These are phyloP conservation scores for Calonectria crousiana DNA, from an alignment of 2,329 filamentous ascomycete species.

Conservation along the genomic window DNA sequence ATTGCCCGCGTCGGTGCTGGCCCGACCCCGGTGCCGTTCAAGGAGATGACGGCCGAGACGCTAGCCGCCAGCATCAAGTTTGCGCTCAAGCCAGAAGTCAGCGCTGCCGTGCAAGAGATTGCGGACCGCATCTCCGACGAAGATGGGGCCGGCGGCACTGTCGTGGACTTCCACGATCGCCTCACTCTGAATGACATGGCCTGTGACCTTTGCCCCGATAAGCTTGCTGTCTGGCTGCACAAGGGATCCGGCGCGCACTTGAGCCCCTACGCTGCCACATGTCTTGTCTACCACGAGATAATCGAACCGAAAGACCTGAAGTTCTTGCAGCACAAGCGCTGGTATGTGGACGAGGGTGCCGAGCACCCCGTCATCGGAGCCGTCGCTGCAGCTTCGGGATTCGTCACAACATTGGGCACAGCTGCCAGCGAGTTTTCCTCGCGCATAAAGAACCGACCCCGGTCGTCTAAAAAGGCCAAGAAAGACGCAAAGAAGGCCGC, in stretches of 20 bases:
- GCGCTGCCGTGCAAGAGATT: slow-evolving; percentile 54
- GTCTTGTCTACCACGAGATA: slow-evolving; percentile 66
- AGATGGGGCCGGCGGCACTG: slow-evolving; percentile 64
- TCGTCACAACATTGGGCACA: slow-evolving; percentile 68
- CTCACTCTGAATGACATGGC: slow-evolving; percentile 40
- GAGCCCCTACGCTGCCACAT: slow-evolving; percentile 71
- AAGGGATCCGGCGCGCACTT: slow-evolving; percentile 66
- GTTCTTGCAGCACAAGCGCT: slow-evolving; percentile 61
- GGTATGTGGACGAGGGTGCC: slow-evolving; percentile 74
- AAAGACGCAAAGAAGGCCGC: background rate
- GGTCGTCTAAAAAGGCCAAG: background rate
- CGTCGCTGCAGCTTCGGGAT: slow-evolving; percentile 73
- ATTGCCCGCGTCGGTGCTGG: slow-evolving; percentile 71
- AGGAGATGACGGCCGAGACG: slow-evolving; percentile 67
- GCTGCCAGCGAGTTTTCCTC: slow-evolving; percentile 35
- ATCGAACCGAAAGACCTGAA: slow-evolving; percentile 70
- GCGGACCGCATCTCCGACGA: slow-evolving; percentile 66
- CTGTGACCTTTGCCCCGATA: slow-evolving; percentile 69
- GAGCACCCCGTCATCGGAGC: slow-evolving; percentile 74
- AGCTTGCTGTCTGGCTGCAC: slow-evolving; percentile 72
- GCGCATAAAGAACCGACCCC: slow-evolving; percentile 28
- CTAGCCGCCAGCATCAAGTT: slow-evolving; percentile 65
- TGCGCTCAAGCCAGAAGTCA: slow-evolving; percentile 63
- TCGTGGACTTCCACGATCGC: slow-evolving; percentile 64
- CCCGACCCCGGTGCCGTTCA: slow-evolving; percentile 68